Base-by-base conservation (phyloP, 2,329 filamentous ascomycete species). In the Colletotrichum sp. region DNA sequence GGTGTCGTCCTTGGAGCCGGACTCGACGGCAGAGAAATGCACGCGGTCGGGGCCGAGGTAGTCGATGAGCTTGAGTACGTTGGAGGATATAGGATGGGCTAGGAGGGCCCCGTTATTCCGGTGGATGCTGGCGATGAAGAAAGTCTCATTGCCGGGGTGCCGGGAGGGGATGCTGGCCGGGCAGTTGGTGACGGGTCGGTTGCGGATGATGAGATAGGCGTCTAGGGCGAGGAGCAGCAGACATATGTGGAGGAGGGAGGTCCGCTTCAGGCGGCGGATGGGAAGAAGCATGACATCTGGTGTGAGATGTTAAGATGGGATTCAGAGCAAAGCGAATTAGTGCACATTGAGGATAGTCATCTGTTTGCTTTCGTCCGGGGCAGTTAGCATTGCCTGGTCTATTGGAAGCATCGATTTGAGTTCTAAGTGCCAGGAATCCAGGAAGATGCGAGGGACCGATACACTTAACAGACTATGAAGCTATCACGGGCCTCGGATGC, bases 81-180 rank as follows among this genome's bases (percentile, higher is more conserved):
- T 91, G 16, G 88, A 82, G 78, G 88, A 91, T 92, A 93, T 94
- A 74, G 91, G 87, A 10, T 84, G 85, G 18, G 90, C 88, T 6
- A 94, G 86, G 26, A 94, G 87, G 1, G 92, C 72, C 90, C 36
- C 63, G 18, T 48, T 92, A 79, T 94, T 94, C 87, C 92, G 93
- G 80, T 94, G 92, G 67, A 93, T 89, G 57, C 91, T 92, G 16
- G 91, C 91, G 68, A 95, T 93, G 84, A 90, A 95, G 77, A 94
- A 88, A 13, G 82, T 83, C 12, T 81, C 79, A 60, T 84, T 84
- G 32, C 74, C 30, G 21, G 52, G 26, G 59, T 48, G 26, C 8
- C 52, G 32, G n/a, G 32, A 18, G 48, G 59, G 39, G 52, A 55
- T n/a, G 5, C 12, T 57, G 15, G 61, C 30, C n/a, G 63, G 48